phyloP scores from a whole-genome alignment of 1,284 basidiomycete genomes.

The Melampsora occidentalis region DNA sequence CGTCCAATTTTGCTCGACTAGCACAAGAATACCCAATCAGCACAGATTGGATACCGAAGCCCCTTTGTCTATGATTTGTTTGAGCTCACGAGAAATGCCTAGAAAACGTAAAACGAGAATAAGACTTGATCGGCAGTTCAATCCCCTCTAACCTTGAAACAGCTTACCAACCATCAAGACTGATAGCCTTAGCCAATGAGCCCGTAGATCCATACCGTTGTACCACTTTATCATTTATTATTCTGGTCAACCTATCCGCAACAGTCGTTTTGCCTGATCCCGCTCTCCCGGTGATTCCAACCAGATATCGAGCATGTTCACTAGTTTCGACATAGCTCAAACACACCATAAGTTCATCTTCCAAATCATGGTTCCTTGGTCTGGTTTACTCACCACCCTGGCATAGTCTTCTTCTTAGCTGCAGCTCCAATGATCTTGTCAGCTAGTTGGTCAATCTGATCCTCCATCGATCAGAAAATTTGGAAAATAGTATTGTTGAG shows the following conservation, averaged over 20 bases:
- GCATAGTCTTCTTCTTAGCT: too few species aligned
- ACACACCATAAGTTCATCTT: too few species aligned
- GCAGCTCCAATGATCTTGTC: too few species aligned
- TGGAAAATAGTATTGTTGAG: too few species aligned
- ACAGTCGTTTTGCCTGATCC: not conserved
- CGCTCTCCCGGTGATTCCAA: slow-evolving; percentile 1
- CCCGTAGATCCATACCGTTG: not conserved
- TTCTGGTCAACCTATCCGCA: not conserved
- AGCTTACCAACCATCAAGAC: slow-evolving; percentile 38
- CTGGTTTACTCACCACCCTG: too few species aligned
- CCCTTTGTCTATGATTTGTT: too few species aligned
- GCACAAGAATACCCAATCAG: not conserved
- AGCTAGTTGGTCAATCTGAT: too few species aligned
- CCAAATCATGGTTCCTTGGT: too few species aligned
- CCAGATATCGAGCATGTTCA: not conserved
- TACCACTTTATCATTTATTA: not conserved
- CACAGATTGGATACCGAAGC: not conserved
- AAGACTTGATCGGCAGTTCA: not conserved
- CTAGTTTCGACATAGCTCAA: too few species aligned
- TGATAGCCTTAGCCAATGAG: not conserved
- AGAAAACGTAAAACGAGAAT: not conserved
- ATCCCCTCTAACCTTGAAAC: not conserved
- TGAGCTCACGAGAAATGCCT: slow-evolving; percentile 37
- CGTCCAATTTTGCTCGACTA: slow-evolving; percentile 22
- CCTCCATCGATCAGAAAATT: too few species aligned